phyloP scores from a whole-genome alignment of 306 rosid species.

The Inga laurina region DNA sequence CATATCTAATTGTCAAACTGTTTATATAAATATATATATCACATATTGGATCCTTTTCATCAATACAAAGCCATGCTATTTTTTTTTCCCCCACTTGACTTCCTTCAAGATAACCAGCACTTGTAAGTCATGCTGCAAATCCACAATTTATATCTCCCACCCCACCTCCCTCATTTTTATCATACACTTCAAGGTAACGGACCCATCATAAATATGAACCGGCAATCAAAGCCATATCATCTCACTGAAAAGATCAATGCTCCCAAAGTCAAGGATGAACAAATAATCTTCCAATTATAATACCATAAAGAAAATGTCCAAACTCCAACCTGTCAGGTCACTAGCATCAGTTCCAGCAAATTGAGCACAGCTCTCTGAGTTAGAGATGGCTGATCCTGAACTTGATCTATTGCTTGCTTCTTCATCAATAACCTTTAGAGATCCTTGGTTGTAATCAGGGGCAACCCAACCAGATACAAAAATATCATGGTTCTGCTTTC shows the following conservation, averaged over 20 bases:
- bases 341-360: constrained; percentile 86
- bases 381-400: constrained; percentile 92
- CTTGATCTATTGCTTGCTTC: constrained; percentile 92
- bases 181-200: constrained; percentile 10
- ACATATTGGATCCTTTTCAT: constrained; percentile 20
- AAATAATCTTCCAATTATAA: constrained; percentile 18
- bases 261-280: constrained; percentile 18
- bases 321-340: constrained; percentile 88
- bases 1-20: constrained; percentile 5
- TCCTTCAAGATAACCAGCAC: constrained; percentile 28
- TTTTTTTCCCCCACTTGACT: neutral
- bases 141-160: constrained; percentile 3
- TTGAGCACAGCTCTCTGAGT: constrained; percentile 94
- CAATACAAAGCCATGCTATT: neutral
- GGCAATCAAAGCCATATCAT: constrained; percentile 21
- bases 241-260: constrained; percentile 34
- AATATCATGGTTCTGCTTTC: constrained; percentile 64
- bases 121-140: constrained; percentile 7
- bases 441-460: constrained; percentile 65
- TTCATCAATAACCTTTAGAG: constrained; percentile 67
- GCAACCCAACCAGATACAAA: constrained; percentile 47
- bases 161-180: constrained; percentile 6
- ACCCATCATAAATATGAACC: constrained; percentile 23
- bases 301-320: constrained; percentile 14
- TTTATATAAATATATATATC: constrained; percentile 8